Percentiles rank a stretch among this genome's conserved stretches.
phyloP scores from a whole-genome alignment of 1,284 basidiomycete species.

The Flammula alnicola region DNA sequence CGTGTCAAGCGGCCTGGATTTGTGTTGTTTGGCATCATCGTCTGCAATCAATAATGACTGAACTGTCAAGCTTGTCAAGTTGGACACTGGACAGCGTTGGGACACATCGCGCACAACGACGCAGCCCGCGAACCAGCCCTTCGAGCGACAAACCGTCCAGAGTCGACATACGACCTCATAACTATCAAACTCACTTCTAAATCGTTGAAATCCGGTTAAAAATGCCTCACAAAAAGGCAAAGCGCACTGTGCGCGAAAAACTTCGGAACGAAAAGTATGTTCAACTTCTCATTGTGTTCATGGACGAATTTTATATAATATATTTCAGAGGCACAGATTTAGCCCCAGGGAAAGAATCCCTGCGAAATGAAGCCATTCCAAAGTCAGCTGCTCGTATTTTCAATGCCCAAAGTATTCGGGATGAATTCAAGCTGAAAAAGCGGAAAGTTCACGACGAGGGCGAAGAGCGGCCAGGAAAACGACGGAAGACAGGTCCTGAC shows the following conservation, averaged over 20 bases:
- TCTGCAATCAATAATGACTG: too few species aligned
- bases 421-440: slow-evolving; percentile 61
- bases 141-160: too few species aligned
- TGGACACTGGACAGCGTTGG: too few species aligned
- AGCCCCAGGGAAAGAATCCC: slow-evolving; percentile 44
- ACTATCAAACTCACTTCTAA: too few species aligned
- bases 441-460: slow-evolving; percentile 42
- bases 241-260: slow-evolving; percentile 50
- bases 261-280: slow-evolving; percentile 27
- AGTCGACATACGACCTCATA: too few species aligned
- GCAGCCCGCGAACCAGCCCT: too few species aligned
- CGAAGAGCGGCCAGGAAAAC: slow-evolving; percentile 31
- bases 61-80: too few species aligned
- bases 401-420: slow-evolving; percentile 61
- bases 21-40: too few species aligned
- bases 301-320: background rate
- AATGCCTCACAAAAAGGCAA: slow-evolving; percentile 74
- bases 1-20: too few species aligned
- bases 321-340: slow-evolving; percentile 51
- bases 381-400: slow-evolving; percentile 68
- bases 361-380: slow-evolving; percentile 63
- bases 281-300: slow-evolving; percentile 1
- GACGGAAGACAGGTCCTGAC: slow-evolving; percentile 40
- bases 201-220: too few species aligned
- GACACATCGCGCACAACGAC: too few species aligned